Base-by-base conservation (phyloP, 2,329 filamentous ascomycete species). In the Fusarium sp. region DNA sequence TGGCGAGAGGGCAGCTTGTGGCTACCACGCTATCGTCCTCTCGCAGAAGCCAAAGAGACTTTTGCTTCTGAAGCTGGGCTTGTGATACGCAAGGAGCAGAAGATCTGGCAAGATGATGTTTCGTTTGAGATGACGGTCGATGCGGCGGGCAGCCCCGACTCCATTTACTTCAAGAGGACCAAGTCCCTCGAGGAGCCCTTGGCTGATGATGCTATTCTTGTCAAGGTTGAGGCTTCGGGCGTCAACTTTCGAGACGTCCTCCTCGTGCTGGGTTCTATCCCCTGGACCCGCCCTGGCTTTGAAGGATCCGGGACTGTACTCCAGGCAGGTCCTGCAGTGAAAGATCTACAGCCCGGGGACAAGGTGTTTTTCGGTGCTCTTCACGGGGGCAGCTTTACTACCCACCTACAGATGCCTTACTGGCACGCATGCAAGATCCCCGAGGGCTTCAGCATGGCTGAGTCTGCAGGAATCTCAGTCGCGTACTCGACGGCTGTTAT, bases 301-400 rank as follows among this genome's bases (percentile, higher is more conserved):
- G 76, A 78, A 18, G 73, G 66, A 7, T 63, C 74, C 4, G 77
- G 77, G 34, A 61, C 68, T n/a, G 70, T 78, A 18, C 1, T 40
- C 1, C 16, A 23, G 13, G 15, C n/a, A 7, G 40, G 47, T 8
- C 7, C 47, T 15, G 5, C 28, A 16, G 56, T 60, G 4, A 30
- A 7, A 1, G 16, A 46, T 10, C 4, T 60, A 8, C 28, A 44
- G 3, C 7, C 10, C 8, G 47, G 56, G 11, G 56, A 60, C 18
- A 53, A n/a, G 6, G 39, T 60, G 3, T 60, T 23, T 23, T 23
- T 23, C 18, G 18, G 31, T 48, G 28, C 7, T 16, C 23, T 39
- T 8, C 30, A 44, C n/a, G 39, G 47, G 7, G 56, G 44, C 15
- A 31, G 47, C 3, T 18, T 60, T 12, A 27, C 39, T 4, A 52